Evolutionary conservation across 495 filamentous ascomycete genomes (phyloP), one percentile per base, ranked within the genome.

Genomic region (Aspergillus saccharolyticus): DNA sequence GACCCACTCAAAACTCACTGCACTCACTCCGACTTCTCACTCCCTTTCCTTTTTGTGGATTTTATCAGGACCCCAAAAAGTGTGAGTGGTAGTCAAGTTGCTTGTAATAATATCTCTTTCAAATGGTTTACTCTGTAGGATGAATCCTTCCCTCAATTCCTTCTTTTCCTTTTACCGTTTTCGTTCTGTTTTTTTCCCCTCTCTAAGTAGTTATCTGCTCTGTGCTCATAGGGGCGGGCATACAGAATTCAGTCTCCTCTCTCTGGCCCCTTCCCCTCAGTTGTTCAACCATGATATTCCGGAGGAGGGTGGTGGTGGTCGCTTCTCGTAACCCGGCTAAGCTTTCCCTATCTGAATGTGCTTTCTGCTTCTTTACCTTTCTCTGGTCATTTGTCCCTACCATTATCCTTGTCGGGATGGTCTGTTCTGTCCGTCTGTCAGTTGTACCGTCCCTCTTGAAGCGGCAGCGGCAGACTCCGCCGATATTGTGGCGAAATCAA

Each of bases 291-390:
- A 16, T 44, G 16, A 44, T 20, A 20, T 45, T 19, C 47, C 47
- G 47, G 47, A 50, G 47, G 15, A 50, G 22, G 4, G 22, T 30
- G 47, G 47, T 50, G 22, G 3, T 46, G 33, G 33, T 39, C 33
- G 14, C 12, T 39, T 12, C 33, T 53, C 51, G 56, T 46, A 55
- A 44, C 46, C 59, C 63, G 63, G 65, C 57, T 67, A 67, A 67
- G 65, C 57, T 67, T 67, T 67, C 65, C 65, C 57, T 60, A 58
- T 63, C 55, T 56, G 56, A 60, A 30, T 30, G 42, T 48, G 33
- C 39, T 56, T 44, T 54, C 54, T 43, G 43, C 18, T 54, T 30
- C 48, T 49, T 44, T 21, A 15, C 47, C 44, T 48, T 47, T 58
- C 21, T 47, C 56, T 39, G 33, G 4, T 39, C 33, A 6, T 50